Conservation (phyloP, 2,329 filamentous ascomycete species). For the Colletotrichum echinochloae region DNA sequence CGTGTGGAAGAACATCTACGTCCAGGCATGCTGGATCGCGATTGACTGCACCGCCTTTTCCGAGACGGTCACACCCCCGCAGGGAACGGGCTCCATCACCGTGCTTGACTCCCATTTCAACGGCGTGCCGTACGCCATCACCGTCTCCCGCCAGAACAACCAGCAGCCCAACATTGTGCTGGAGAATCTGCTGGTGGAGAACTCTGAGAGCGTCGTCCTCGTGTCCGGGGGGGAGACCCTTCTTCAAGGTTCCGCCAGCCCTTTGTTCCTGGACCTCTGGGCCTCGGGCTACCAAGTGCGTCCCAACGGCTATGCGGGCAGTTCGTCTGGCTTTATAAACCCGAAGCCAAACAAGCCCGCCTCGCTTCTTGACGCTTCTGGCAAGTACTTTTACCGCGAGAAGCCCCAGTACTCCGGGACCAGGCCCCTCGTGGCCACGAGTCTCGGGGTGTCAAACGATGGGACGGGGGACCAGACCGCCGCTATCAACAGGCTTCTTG, state of each 20-base stretch:
- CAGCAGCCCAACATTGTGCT: not conserved
- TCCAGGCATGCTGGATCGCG: too few species aligned
- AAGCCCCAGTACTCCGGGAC: not conserved
- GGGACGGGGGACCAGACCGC: not conserved
- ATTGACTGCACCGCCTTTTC: too few species aligned
- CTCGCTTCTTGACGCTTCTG: not conserved
- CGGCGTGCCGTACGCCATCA: slow-evolving; percentile 9
- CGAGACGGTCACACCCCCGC: not conserved
- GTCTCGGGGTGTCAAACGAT: not conserved
- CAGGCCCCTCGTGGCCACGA: not conserved
- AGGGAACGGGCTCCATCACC: not conserved
- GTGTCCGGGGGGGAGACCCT: not conserved
- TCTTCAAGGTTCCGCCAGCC: not conserved
- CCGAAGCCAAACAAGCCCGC: not conserved
- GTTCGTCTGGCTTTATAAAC: not conserved
- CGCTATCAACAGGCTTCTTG: not conserved
- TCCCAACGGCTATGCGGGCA: not conserved
- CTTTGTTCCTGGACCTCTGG: not conserved
- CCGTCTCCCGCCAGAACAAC: slow-evolving; percentile 50
- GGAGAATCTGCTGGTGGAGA: not conserved
- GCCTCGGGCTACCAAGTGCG: not conserved
- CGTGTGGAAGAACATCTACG: slow-evolving; percentile 52
- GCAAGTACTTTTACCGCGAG: not conserved
- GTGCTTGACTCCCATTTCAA: slow-evolving; percentile 52
- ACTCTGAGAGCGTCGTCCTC: not conserved